These are phyloP conservation scores for Fusarium temperatum DNA, from an alignment of 2,329 filamentous ascomycete species.

Conservation along the genomic window DNA sequence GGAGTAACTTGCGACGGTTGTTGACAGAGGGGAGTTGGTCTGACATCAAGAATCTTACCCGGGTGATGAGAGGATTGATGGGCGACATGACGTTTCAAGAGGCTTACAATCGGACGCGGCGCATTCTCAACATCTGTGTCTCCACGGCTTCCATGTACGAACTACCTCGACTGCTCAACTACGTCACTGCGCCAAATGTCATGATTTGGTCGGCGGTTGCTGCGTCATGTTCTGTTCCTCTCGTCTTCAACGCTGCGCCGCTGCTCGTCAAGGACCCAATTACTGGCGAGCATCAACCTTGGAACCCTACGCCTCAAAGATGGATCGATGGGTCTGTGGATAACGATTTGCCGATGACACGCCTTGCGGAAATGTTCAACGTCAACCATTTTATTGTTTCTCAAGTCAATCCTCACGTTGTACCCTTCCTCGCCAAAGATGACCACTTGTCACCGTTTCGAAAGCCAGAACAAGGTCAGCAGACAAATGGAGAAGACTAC, in stretches of 20 bases:
- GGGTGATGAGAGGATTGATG: conserved; percentile 82
- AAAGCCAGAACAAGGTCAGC: conserved; percentile 41
- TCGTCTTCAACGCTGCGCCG: conserved; percentile 82
- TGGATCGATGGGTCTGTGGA: conserved; percentile 97
- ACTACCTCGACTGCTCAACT: conserved; percentile 86
- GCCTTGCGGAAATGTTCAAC: conserved; percentile 94
- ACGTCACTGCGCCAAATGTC: conserved; percentile 91
- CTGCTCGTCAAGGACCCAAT: conserved; percentile 85
- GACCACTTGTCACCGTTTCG: conserved; percentile 61
- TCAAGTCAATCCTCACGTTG: conserved; percentile 93
- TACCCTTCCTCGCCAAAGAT: conserved; percentile 83
- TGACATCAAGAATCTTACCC: conserved; percentile 81
- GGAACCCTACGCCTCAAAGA: conserved; percentile 84
- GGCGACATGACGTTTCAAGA: conserved; percentile 96
- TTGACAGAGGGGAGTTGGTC: conserved; percentile 86
- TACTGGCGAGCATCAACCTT: conserved; percentile 79
- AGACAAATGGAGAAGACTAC: conserved; percentile 49
- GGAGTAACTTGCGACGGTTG: conserved; percentile 75
- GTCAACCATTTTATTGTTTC: conserved; percentile 98
- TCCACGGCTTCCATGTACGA: conserved; percentile 90
- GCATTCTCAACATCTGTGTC: conserved; percentile 93
- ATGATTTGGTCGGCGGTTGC: conserved; percentile 96
- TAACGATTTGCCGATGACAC: conserved; percentile 90
- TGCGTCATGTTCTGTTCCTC: conserved; percentile 92
- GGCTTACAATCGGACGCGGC: conserved; percentile 91